Conservation (phyloP, 331 rosid genomes). For the Pyrus hybrid region DNA sequence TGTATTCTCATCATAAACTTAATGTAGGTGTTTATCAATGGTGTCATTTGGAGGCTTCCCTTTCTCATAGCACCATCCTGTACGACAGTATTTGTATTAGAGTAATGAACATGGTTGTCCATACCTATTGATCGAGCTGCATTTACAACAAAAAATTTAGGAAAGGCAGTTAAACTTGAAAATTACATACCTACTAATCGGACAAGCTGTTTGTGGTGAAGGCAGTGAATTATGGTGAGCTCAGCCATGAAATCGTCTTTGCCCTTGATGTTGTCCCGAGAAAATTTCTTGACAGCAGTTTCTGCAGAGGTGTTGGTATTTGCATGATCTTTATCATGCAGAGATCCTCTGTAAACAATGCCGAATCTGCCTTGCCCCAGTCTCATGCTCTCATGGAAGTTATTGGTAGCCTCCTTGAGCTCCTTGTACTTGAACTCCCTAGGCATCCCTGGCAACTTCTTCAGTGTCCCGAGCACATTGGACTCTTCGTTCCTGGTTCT, state of each 20-base stretch:
- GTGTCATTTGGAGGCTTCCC: conserved; percentile 48
- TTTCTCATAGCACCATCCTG: conserved; percentile 54
- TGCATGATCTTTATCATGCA: conserved; percentile 8
- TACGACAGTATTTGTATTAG: neutral
- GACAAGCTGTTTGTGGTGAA: conserved; percentile 49
- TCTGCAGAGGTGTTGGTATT: neutral
- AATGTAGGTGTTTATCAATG: conserved; percentile 33
- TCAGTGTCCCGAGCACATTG: conserved; percentile 18
- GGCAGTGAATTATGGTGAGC: conserved; percentile 53
- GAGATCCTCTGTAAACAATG: conserved; percentile 38
- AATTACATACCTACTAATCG: conserved; percentile 29
- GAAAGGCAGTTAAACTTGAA: neutral
- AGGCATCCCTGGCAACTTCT: conserved; percentile 42
- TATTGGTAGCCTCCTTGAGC: conserved; percentile 32
- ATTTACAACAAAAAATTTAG: neutral
- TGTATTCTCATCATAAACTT: neutral
- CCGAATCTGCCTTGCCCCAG: conserved; percentile 50
- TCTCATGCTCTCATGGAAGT: conserved; percentile 34
- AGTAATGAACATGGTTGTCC: neutral
- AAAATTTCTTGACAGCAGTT: conserved; percentile 41
- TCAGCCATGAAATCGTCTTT: conserved; percentile 47
- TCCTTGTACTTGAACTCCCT: conserved; percentile 40
- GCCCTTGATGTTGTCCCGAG: conserved; percentile 33
- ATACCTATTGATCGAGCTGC: neutral
- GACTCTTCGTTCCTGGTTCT: conserved; percentile 19